Percentiles rank a stretch among this genome's conserved stretches.
Evolutionary conservation across 805 yeast species (phyloP).

Genomic region (Diddensiella caesifluorescens): DNA sequence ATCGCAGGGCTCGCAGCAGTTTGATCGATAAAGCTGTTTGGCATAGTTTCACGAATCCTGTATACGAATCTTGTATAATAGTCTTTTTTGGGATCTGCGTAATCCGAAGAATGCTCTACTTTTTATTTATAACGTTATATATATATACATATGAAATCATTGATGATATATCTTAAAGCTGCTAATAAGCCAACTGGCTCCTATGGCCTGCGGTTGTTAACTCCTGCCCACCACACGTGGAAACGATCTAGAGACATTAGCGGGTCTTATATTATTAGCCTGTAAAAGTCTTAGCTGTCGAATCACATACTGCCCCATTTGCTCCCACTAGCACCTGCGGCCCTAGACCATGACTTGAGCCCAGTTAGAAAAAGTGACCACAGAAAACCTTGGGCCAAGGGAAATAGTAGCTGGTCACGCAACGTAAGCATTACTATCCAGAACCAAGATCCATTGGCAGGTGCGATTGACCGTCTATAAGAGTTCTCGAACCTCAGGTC

Average conservation of each 20-base stretch:
- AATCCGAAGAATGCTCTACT: too few species aligned
- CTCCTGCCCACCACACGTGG: conserved; percentile 13
- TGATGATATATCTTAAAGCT: conserved; percentile 2
- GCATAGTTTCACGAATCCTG: too few species aligned
- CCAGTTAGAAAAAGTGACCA: conserved; percentile 28
- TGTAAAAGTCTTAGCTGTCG: too few species aligned
- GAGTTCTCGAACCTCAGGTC: conserved; percentile 32
- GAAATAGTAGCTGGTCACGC: conserved; percentile 32
- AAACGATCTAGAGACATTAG: conserved; percentile 7
- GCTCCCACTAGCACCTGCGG: conserved; percentile 12
- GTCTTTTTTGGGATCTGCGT: too few species aligned
- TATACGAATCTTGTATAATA: too few species aligned
- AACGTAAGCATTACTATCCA: conserved; percentile 26
- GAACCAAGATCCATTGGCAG: conserved; percentile 29
- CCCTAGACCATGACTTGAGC: conserved; percentile 12
- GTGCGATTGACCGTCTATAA: conserved; percentile 28
- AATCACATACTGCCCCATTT: conserved; percentile 19
- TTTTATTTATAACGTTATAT: too few species aligned
- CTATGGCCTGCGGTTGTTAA: conserved; percentile 8
- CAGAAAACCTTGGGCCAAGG: conserved; percentile 32
- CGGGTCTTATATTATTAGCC: not conserved
- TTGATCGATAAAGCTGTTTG: conserved; percentile 3
- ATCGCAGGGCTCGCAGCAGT: conserved; percentile 2
- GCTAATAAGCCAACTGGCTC: not conserved
- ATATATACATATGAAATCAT: too few species aligned